Percentiles rank a stretch among this genome's conserved stretches.
Conservation (phyloP, 495 filamentous ascomycete genomes). For the Penicillium parvum region DNA sequence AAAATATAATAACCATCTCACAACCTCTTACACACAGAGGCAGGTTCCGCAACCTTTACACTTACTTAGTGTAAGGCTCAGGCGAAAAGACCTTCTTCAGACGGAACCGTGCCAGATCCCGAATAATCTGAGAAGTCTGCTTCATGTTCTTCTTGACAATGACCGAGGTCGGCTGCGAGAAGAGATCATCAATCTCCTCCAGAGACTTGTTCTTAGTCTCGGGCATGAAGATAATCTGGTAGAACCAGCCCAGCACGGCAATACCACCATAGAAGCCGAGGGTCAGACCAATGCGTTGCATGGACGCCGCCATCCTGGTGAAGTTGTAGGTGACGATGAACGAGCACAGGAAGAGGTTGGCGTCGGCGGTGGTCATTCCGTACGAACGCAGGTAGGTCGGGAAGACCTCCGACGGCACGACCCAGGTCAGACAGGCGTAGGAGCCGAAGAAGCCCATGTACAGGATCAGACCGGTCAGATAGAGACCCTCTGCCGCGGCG, state of each 20-base stretch:
- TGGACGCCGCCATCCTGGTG: constrained; percentile 51
- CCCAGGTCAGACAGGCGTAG: constrained; percentile 61
- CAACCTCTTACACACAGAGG: no score
- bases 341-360: constrained; percentile 53
- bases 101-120: constrained; percentile 29
- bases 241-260: constrained; percentile 52
- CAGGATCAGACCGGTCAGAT: constrained; percentile 54
- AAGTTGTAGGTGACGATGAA: constrained; percentile 66
- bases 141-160: constrained; percentile 49
- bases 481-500: constrained; percentile 43
- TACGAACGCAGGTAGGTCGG: constrained; percentile 57
- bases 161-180: constrained; percentile 51
- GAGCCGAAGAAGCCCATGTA: constrained; percentile 62
- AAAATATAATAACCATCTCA: neutral
- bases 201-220: constrained; percentile 62
- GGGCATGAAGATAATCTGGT: constrained; percentile 58
- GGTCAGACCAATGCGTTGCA: constrained; percentile 52
- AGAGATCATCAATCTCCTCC: constrained; percentile 58
- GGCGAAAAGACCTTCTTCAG: constrained; percentile 36
- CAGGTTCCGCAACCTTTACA: neutral
- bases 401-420: constrained; percentile 56
- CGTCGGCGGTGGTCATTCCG: constrained; percentile 56
- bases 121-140: constrained; percentile 31
- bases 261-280: constrained; percentile 61
- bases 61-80: constrained; percentile 13